These are phyloP conservation scores for Thermothielavioides terrestris DNA, from an alignment of 495 filamentous ascomycete species.

Conservation along the genomic window DNA sequence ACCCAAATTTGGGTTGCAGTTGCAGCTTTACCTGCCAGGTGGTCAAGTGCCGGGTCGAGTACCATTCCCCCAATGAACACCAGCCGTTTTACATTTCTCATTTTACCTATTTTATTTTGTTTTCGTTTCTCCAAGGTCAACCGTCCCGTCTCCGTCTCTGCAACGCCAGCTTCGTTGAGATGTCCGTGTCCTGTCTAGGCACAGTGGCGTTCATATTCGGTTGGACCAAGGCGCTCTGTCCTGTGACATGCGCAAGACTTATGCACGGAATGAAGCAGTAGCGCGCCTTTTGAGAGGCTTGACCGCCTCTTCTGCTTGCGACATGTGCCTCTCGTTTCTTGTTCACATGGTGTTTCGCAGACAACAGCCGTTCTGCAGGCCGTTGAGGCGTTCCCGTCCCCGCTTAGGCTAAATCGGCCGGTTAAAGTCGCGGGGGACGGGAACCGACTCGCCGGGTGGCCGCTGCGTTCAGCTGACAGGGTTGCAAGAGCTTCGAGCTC, in stretches of 20 bases:
- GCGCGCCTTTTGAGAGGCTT: neutral
- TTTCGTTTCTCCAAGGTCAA: neutral
- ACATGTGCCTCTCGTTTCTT: neutral
- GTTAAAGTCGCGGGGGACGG: constrained; percentile 10
- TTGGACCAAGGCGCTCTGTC: too few species aligned
- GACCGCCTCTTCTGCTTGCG: neutral
- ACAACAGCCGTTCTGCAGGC: neutral
- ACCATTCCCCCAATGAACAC: neutral
- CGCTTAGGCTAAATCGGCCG: constrained; percentile 18
- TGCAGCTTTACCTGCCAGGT: neutral
- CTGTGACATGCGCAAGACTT: too few species aligned
- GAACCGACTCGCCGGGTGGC: constrained; percentile 6
- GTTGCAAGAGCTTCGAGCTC: too few species aligned
- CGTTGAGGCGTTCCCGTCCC: constrained; percentile 7
- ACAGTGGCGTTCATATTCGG: too few species aligned
- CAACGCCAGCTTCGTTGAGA: too few species aligned
- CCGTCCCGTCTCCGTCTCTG: neutral
- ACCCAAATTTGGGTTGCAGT: neutral
- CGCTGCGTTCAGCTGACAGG: neutral
- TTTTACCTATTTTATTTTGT: neutral
- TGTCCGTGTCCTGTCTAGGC: neutral
- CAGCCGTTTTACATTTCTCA: neutral
- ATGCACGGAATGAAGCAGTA: too few species aligned
- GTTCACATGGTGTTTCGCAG: neutral
- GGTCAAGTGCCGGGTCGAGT: neutral